Conservation (phyloP, 1,284 basidiomycete genomes). For the Leccinum pachyderme region DNA sequence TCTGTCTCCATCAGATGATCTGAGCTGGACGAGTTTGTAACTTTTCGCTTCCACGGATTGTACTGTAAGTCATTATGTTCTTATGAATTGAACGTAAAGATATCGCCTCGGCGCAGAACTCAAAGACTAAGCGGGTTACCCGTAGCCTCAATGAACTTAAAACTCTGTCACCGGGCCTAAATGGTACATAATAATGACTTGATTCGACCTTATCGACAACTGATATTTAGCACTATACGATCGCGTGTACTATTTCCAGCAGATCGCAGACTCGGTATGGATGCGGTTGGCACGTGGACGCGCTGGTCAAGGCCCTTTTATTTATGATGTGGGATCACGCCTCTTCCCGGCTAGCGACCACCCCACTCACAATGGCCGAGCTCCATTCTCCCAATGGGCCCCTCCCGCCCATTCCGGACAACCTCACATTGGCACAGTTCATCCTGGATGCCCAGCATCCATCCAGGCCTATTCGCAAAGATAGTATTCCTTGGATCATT, state of each 20-base stretch:
- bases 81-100: too few relatives aligned
- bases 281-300: not conserved
- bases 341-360: not conserved
- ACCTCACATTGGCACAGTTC: slow-evolving; percentile 68
- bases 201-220: too few relatives aligned
- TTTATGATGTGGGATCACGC: not conserved
- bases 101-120: not conserved
- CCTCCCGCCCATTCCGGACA: slow-evolving; percentile 58
- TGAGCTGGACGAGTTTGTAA: too few relatives aligned
- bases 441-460: slow-evolving; percentile 57
- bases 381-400: slow-evolving; percentile 36
- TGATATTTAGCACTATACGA: too few relatives aligned
- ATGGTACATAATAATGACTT: not conserved
- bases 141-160: not conserved
- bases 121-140: too few relatives aligned
- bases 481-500: slow-evolving; percentile 55
- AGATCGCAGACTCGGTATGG: not conserved
- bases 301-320: not conserved
- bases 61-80: too few relatives aligned
- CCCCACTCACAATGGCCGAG: slow-evolving; percentile 34
- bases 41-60: too few relatives aligned
- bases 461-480: slow-evolving; percentile 40
- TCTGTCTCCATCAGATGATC: too few relatives aligned
- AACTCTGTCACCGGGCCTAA: not conserved
- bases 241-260: not conserved